Base-by-base conservation (phyloP, 179 eudicot species). In the Vitellaria paradoxa region DNA sequence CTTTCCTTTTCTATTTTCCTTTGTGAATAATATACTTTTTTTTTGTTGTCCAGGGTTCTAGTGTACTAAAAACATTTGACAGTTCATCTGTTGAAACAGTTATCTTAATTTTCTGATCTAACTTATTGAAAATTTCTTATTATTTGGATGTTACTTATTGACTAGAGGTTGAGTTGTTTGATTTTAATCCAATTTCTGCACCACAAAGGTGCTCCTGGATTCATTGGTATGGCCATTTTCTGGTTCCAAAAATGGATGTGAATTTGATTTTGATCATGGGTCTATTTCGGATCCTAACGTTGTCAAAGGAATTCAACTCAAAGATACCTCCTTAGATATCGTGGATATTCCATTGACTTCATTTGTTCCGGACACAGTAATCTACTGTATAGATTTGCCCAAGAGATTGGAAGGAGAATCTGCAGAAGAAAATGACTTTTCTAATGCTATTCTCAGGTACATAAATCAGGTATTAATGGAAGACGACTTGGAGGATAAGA, bases 341-440 rank as follows among this genome's bases (percentile, higher is more conserved):
- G 20, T 57, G 62, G n/a, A 57, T 18, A 1, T 57, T 57, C 62
- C n/a, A 0, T 15, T 15, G 3, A 14, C 20, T 57, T 57, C 62
- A 14, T 5, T 5, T 57, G 62, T 9, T 57, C 62, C 62, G 13
- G 6, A 12, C 62, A 9, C 62, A 12, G 6, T 1, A 17, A 57
- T 57, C 13, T 6, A 18, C 62, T 57, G 6, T 15, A 57, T 2
- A 14, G n/a, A 9, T 18, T 57, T 13, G 62, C 13, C 18, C 13
- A 17, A 57, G 18, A 14, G 2, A 9, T 57, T 6, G 20, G 13
- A 15, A 5, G 62, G 62, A 50, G 55, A 57, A 9, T 57, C 62
- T 57, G n/a, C 62, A 5, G 62, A 57, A 13, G 62, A 75, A 13
- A 0, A 83, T 66, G 92, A 88, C 40, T 77, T 65, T 37, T 87